phyloP scores from a whole-genome alignment of 306 rosid species.

The Gillenia trifoliata region DNA sequence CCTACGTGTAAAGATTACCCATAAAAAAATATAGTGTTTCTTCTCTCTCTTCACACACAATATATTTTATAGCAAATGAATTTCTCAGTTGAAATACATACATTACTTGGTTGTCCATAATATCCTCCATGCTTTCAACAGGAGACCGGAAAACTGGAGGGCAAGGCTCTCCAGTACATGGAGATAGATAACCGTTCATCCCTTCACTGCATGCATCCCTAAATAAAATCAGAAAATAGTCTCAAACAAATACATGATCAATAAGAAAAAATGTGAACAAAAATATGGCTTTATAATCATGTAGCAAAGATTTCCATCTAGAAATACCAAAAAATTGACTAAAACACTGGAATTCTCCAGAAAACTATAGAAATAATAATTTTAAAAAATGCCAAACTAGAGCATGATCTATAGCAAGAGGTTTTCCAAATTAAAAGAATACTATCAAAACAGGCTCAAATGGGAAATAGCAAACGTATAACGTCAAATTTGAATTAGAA shows the following conservation, averaged over 20 bases:
- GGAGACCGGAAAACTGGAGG: conserved; percentile 96
- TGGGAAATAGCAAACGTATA: neutral
- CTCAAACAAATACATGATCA: conserved; percentile 22
- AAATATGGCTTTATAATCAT: neutral
- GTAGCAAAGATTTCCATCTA: neutral
- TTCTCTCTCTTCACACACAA: neutral
- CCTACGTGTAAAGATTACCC: neutral
- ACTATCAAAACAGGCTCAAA: neutral
- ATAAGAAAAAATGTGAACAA: neutral
- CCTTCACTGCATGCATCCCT: conserved; percentile 91
- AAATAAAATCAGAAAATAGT: conserved; percentile 61
- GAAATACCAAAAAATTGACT: neutral
- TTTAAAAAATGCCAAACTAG: neutral
- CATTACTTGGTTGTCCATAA: conserved; percentile 94
- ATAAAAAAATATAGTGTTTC: too few species aligned
- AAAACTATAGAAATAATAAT: neutral
- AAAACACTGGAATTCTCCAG: neutral
- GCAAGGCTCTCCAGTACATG: conserved; percentile 90
- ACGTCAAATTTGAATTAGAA: neutral
- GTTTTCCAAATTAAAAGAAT: neutral
- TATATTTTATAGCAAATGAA: neutral
- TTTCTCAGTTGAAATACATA: conserved; percentile 30
- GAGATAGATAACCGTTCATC: conserved; percentile 91
- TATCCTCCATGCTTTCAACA: conserved; percentile 77
- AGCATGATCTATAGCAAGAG: neutral